phyloP scores from a whole-genome alignment of 352 stramenopile genomes.

The Pythium dissotocum region DNA sequence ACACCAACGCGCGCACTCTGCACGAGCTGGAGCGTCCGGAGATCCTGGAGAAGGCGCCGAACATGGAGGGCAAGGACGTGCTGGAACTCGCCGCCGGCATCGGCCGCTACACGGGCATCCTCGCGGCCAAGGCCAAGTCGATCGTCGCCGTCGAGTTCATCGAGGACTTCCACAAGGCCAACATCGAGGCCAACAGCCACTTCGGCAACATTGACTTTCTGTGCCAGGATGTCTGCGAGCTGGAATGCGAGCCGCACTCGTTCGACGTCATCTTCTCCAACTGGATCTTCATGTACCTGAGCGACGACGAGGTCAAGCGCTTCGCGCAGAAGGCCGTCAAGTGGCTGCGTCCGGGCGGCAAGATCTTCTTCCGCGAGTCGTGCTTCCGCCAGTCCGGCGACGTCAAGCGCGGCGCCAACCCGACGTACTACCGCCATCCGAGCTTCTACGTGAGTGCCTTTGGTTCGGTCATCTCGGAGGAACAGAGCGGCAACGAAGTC shows the following conservation, averaged over 20 bases:
- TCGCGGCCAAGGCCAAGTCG: slow-evolving; percentile 25
- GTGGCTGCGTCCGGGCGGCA: slow-evolving; percentile 31
- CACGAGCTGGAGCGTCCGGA: slow-evolving; percentile 77
- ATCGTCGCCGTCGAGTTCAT: slow-evolving; percentile 36
- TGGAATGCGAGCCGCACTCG: slow-evolving; percentile 53
- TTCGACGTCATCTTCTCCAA: slow-evolving; percentile 44
- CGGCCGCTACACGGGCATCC: slow-evolving; percentile 40
- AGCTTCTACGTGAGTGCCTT: slow-evolving; percentile 45
- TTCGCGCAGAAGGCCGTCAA: slow-evolving; percentile 33
- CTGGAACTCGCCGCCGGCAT: slow-evolving; percentile 31
- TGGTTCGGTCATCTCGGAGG: slow-evolving; percentile 32
- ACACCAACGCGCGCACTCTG: slow-evolving; percentile 74
- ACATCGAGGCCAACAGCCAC: slow-evolving; percentile 38
- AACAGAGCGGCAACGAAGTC: slow-evolving; percentile 32
- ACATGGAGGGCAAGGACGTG: slow-evolving; percentile 39
- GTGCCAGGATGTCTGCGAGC: slow-evolving; percentile 65
- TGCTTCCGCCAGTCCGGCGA: slow-evolving; percentile 33
- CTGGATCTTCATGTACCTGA: slow-evolving; percentile 39
- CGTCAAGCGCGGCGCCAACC: slow-evolving; percentile 32
- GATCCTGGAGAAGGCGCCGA: slow-evolving; percentile 69
- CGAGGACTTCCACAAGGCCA: slow-evolving; percentile 34
- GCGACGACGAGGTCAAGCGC: slow-evolving; percentile 28
- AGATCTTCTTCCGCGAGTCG: slow-evolving; percentile 39
- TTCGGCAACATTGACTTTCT: slow-evolving; percentile 63
- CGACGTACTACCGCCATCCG: slow-evolving; percentile 42